A percentile compares a stretch with the other conserved stretches of the same genome.
These are phyloP conservation scores for Rhizophora apiculata DNA, from an alignment of 345 rosid genomes.

Conservation along the genomic window DNA sequence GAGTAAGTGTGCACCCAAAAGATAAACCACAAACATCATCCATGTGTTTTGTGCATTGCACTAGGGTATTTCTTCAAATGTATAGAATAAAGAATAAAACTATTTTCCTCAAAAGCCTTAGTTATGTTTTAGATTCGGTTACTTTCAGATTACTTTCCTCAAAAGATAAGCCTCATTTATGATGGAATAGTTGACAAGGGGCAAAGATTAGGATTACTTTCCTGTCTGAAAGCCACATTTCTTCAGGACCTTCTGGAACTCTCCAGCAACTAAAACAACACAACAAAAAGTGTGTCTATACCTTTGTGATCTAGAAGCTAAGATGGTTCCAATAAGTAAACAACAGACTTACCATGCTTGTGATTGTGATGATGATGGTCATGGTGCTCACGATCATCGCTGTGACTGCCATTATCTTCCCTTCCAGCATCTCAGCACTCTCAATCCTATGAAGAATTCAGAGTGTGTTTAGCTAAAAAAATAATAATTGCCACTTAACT, in stretches of 20 bases:
- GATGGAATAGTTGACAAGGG: too few species aligned
- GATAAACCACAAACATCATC: not conserved
- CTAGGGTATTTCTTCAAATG: not conserved
- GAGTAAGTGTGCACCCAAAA: not conserved
- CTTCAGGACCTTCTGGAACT: too few species aligned
- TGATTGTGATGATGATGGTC: slow-evolving; percentile 55
- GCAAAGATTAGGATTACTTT: too few species aligned
- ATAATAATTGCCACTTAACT: not conserved
- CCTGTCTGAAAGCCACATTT: too few species aligned
- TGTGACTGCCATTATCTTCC: slow-evolving; percentile 46
- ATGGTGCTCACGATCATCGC: slow-evolving; percentile 45
- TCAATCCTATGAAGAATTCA: slow-evolving; percentile 58
- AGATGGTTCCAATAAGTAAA: not conserved
- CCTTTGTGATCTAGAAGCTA: not conserved
- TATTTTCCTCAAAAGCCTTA: not conserved
- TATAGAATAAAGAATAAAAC: not conserved
- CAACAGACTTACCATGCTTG: slow-evolving; percentile 54
- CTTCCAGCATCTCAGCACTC: slow-evolving; percentile 57
- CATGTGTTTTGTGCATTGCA: not conserved
- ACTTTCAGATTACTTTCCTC: too few species aligned
- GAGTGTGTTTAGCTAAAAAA: slow-evolving; percentile 12
- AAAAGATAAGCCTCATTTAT: too few species aligned
- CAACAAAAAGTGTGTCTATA: too few species aligned
- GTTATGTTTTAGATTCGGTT: not conserved
- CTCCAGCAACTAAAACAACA: too few species aligned